A percentile compares a stretch with the other conserved stretches of the same genome.
Evolutionary conservation across 352 stramenopile genomes (phyloP).

Genomic region (Pythium monospermum): DNA sequence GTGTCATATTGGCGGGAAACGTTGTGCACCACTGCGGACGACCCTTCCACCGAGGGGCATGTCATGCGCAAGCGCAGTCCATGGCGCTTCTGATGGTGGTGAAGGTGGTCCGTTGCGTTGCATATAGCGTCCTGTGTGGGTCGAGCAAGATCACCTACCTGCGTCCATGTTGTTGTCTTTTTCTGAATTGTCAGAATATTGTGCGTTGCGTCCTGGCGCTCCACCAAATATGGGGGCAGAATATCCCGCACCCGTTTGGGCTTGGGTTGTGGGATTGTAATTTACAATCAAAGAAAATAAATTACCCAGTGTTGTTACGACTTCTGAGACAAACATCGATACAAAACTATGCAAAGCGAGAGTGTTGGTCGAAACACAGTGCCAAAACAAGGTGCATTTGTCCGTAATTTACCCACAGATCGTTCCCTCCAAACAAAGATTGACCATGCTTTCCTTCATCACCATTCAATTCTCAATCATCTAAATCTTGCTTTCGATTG

Average conservation of each 20-base stretch:
- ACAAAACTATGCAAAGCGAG: neutral
- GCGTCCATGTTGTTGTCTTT: slow-evolving; percentile 28
- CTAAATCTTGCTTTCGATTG: slow-evolving; percentile 10
- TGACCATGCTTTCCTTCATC: slow-evolving; percentile 11
- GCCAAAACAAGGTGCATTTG: neutral
- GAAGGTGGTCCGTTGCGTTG: neutral
- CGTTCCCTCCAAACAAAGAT: slow-evolving; percentile 10
- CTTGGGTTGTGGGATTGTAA: neutral
- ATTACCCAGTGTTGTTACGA: neutral
- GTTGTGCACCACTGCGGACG: neutral
- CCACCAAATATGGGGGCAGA: no score
- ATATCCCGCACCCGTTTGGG: neutral
- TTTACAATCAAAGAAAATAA: slow-evolving; percentile 4
- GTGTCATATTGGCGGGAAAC: slow-evolving; percentile 12
- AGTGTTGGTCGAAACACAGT: slow-evolving; percentile 17
- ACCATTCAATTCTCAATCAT: slow-evolving; percentile 29
- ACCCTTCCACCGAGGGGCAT: neutral
- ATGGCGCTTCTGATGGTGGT: neutral
- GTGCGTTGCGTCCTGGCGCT: slow-evolving; percentile 11
- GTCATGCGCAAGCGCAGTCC: slow-evolving; percentile 1
- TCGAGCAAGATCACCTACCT: slow-evolving; percentile 17
- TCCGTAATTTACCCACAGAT: slow-evolving; percentile 14
- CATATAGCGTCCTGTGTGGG: neutral
- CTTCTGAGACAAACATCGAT: no score
- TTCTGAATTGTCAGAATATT: slow-evolving; percentile 12